These are phyloP conservation scores for Diaporthe amygdali DNA, from an alignment of 2,329 filamentous ascomycete species.

Conservation along the genomic window DNA sequence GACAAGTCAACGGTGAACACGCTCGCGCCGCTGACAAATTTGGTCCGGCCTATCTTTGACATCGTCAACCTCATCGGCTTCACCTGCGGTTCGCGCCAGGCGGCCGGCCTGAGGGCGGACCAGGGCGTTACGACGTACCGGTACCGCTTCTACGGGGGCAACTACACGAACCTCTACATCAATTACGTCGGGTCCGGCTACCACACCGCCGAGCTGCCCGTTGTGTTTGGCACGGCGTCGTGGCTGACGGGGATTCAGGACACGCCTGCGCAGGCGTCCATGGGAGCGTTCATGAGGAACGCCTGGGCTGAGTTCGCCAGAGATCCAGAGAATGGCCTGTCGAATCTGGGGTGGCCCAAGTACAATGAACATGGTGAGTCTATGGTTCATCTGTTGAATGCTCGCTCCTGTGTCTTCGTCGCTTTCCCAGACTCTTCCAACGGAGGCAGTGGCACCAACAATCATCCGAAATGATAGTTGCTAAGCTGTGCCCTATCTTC, in stretches of 20 bases:
- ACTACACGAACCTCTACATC: neutral
- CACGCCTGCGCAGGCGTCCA: neutral
- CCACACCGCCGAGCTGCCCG: slow-evolving; percentile 9
- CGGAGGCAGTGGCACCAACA: no score
- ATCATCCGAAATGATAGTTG: no score
- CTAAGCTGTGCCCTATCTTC: neutral
- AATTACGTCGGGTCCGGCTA: neutral
- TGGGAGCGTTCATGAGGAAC: neutral
- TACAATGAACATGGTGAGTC: neutral
- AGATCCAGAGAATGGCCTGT: slow-evolving; percentile 12
- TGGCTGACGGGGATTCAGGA: neutral
- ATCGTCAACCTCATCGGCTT: slow-evolving; percentile 10
- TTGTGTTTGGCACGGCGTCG: neutral
- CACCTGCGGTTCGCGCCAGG: slow-evolving; percentile 6
- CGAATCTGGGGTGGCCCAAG: slow-evolving; percentile 6
- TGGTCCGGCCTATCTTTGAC: neutral
- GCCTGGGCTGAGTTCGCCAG: slow-evolving; percentile 20
- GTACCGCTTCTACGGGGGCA: slow-evolving; percentile 8
- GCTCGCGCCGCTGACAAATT: neutral
- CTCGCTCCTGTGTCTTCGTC: neutral
- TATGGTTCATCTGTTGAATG: neutral
- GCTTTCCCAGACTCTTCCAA: neutral
- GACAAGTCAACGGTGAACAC: neutral
- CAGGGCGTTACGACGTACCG: slow-evolving; percentile 9
- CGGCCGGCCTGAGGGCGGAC: neutral